phyloP scores from a whole-genome alignment of 1,284 basidiomycete species.

The Sparassis latifolia region DNA sequence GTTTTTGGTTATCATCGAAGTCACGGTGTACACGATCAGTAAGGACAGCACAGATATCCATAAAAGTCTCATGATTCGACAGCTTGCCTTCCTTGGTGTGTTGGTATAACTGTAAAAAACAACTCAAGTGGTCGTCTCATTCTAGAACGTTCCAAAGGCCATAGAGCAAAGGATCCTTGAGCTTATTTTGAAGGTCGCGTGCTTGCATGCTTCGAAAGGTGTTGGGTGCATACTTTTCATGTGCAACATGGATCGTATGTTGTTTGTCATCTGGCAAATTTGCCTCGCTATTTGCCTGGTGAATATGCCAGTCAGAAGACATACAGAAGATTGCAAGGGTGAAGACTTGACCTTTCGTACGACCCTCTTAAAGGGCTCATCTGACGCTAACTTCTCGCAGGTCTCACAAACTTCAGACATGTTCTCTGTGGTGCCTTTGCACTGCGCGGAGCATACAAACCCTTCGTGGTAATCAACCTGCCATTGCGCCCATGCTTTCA shows the following conservation, averaged over 20 bases:
- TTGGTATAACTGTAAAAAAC: constrained; percentile 3
- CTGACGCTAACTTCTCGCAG: background rate
- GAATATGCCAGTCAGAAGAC: background rate
- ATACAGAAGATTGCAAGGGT: no score
- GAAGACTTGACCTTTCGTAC: background rate
- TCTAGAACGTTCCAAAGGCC: constrained; percentile 1
- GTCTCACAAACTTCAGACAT: background rate
- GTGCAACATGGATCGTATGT: background rate
- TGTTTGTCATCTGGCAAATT: background rate
- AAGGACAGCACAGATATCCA: background rate
- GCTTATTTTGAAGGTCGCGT: background rate
- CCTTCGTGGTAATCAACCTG: background rate
- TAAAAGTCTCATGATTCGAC: background rate
- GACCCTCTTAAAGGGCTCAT: background rate
- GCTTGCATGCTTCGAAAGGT: background rate
- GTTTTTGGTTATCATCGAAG: background rate
- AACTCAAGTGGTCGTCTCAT: background rate
- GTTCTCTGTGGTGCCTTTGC: background rate
- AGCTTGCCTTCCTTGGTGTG: constrained; percentile 1
- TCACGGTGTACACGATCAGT: background rate
- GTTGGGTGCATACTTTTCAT: constrained; percentile 2
- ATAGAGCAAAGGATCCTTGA: background rate
- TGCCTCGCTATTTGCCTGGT: constrained; percentile 1
- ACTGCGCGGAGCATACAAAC: background rate
- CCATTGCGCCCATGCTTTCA: background rate